Base-by-base conservation (phyloP, 2,329 filamentous ascomycete genomes). In the Phoma sp. region DNA sequence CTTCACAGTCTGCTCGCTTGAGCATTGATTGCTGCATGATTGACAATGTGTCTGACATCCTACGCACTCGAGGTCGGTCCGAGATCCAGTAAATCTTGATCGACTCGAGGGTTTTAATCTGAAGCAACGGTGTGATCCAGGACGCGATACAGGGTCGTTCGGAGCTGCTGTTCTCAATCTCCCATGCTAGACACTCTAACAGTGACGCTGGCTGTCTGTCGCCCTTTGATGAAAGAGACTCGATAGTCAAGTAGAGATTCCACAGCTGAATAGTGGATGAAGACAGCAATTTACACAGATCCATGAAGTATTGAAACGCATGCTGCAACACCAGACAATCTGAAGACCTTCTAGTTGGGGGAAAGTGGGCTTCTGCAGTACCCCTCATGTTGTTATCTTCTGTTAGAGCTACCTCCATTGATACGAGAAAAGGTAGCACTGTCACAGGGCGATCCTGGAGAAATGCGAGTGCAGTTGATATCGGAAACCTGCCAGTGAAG, bases 381-480 rank as follows among this genome's bases (percentile, higher is more conserved):
- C 56, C 58, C 12, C 54, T 58, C 42, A 62, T 58, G 12, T 65
- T 65, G 46, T 54, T 60, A 20, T 52, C 57, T 43, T 69, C 65
- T 14, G 45, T 55, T 5, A 69, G 42, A 14, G 42, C 33, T 14
- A 69, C 37, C 15, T 66, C 53, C 12, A 68, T 36, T 7, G 63
- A 61, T 1, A 25, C 50, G 10, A 69, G 59, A 10, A 47, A 38
- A 23, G 42, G 43, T 7, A 63, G 56, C 10, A 59, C 64, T 14
- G 33, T 39, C 3, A 53, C 25, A 14, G 66, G 48, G 28, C 62
- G 56, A 23, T 69, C 66, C 34, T 60, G 56, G 6, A 70, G 50
- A 26, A 69, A 70, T 0, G 53, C 56, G 9, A 67, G 59, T 3
- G 62, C 64, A 21, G 65, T 68, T 21, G 67, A 60, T 14, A 70